phyloP scores from a whole-genome alignment of 2,329 filamentous ascomycete genomes.

The Aspergillus aculeatinus region DNA sequence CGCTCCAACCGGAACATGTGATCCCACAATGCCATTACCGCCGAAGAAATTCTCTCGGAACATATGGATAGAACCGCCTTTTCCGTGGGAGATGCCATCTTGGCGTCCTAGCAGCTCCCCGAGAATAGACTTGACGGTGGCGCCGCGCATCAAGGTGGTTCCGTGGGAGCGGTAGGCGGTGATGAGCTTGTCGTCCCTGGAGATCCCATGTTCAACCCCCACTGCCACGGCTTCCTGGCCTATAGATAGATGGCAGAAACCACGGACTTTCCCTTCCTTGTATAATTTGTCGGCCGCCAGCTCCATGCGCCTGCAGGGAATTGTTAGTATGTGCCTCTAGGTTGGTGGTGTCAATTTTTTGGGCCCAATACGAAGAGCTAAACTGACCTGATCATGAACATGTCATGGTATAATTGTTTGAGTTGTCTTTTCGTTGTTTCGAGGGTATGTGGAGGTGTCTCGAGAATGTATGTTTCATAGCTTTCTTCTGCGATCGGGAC shows the following conservation, averaged over 20 bases:
- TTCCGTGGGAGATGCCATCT: constrained; percentile 93
- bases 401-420: constrained; percentile 95
- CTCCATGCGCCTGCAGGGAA: constrained; percentile 77
- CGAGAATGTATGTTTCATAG: constrained; percentile 97
- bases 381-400: constrained; percentile 77
- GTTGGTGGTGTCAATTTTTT: too few relatives aligned
- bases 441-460: constrained; percentile 84
- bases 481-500: constrained; percentile 89
- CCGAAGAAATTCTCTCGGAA: constrained; percentile 94
- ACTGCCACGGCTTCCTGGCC: constrained; percentile 95
- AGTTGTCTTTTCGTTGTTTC: constrained; percentile 91
- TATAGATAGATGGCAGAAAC: constrained; percentile 96
- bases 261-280: constrained; percentile 99
- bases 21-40: constrained; percentile 96
- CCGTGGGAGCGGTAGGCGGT: constrained; percentile 98
- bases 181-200: constrained; percentile 85
- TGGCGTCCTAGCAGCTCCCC: constrained; percentile 89
- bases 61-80: constrained; percentile 99
- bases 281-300: constrained; percentile 94
- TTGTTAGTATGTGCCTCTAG: background rate
- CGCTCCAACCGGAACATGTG: constrained; percentile 91
- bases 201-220: constrained; percentile 91
- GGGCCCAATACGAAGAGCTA: too few relatives aligned
- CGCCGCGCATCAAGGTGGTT: constrained; percentile 92
- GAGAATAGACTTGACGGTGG: constrained; percentile 80